phyloP scores from a whole-genome alignment of 208 protist genomes.

The Wallacemonas rigidus region DNA sequence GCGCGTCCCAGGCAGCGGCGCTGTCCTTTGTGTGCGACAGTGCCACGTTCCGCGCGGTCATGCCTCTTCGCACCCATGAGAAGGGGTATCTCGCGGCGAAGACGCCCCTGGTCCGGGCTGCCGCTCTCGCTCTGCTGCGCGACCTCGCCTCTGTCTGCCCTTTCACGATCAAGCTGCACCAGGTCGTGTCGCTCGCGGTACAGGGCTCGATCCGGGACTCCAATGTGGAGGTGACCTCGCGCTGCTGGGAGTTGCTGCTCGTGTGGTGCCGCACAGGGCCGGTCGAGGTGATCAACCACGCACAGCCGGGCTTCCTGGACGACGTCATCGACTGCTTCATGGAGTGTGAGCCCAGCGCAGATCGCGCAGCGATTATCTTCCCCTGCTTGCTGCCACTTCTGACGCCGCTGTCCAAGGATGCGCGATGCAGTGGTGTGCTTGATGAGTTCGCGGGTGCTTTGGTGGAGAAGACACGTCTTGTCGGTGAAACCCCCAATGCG shows the following conservation, averaged over 20 bases:
- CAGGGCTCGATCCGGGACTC: conserved; percentile 48
- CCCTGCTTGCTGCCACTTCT: conserved; percentile 81
- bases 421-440: conserved; percentile 51
- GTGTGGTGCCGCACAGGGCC: conserved; percentile 66
- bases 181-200: conserved; percentile 55
- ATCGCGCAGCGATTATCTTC: conserved; percentile 78
- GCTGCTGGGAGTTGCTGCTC: conserved; percentile 83
- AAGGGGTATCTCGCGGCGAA: conserved; percentile 45
- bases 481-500: conserved; percentile 65
- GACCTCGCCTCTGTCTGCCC: conserved; percentile 73
- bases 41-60: conserved; percentile 33
- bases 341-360: conserved; percentile 42
- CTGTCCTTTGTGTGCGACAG: conserved; percentile 65
- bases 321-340: conserved; percentile 80
- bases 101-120: conserved; percentile 71
- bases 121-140: conserved; percentile 72
- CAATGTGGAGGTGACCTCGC: conserved; percentile 47
- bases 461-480: conserved; percentile 53
- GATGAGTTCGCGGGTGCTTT: conserved; percentile 84
- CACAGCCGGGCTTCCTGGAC: conserved; percentile 65
- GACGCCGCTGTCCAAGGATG: conserved; percentile 74
- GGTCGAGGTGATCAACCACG: conserved; percentile 51
- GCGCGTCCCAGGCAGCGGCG: conserved; percentile 50
- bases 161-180: conserved; percentile 51
- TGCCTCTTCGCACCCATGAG: conserved; percentile 37